These are phyloP conservation scores for Ramaria rubella DNA, from an alignment of 768 basidiomycete genomes.

Conservation along the genomic window DNA sequence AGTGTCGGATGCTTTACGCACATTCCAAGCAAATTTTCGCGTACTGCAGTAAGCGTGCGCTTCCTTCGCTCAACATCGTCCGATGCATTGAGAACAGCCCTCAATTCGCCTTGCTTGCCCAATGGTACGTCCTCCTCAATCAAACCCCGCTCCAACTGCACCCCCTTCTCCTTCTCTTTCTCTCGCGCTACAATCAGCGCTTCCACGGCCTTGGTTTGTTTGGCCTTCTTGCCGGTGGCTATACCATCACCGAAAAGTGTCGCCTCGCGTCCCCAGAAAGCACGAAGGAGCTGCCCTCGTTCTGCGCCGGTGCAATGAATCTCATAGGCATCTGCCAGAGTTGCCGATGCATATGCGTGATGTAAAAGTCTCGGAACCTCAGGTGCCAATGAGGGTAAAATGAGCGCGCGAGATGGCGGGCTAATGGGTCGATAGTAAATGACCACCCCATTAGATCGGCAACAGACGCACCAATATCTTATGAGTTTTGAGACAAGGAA, in stretches of 20 bases:
- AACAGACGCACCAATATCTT: slow-evolving; percentile 28
- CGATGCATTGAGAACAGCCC: slow-evolving; percentile 56
- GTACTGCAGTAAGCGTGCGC: slow-evolving; percentile 60
- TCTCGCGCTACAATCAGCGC: neutral
- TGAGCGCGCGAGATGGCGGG: slow-evolving; percentile 64
- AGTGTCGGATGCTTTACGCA: slow-evolving; percentile 32
- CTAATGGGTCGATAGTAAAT: slow-evolving; percentile 37
- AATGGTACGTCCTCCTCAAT: neutral
- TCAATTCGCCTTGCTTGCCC: slow-evolving; percentile 37
- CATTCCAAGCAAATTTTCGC: slow-evolving; percentile 72
- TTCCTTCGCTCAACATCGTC: slow-evolving; percentile 55
- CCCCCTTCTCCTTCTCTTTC: neutral
- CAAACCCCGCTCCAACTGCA: too few relatives aligned
- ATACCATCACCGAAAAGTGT: slow-evolving; percentile 48
- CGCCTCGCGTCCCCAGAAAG: slow-evolving; percentile 89
- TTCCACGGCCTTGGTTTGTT: slow-evolving; percentile 34
- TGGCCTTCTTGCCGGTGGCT: slow-evolving; percentile 43
- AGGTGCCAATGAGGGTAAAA: slow-evolving; percentile 73
- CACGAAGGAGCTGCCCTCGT: slow-evolving; percentile 68
- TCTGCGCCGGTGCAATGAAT: slow-evolving; percentile 83
- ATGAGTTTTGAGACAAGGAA: slow-evolving; percentile 79
- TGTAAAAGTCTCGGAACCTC: slow-evolving; percentile 70
- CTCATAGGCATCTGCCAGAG: slow-evolving; percentile 85
- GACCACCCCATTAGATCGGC: neutral
- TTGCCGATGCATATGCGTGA: slow-evolving; percentile 77